Conservation (phyloP, 495 filamentous ascomycete genomes). For the Articulospora tetracladia region DNA sequence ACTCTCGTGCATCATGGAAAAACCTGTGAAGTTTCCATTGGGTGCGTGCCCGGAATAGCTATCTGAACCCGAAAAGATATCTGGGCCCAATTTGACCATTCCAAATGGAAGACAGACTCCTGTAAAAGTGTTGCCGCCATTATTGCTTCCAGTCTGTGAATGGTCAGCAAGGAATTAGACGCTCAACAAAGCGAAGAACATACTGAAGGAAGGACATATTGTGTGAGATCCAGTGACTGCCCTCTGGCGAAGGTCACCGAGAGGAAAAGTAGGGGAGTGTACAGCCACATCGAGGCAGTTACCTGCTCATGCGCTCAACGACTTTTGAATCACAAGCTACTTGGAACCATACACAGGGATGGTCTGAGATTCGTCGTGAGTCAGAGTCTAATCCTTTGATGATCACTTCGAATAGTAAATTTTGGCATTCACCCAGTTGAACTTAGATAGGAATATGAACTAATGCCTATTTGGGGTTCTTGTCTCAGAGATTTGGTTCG, state of each 20-base stretch:
- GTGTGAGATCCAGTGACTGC: slow-evolving; percentile 21
- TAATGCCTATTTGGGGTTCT: too few species aligned
- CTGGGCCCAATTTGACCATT: slow-evolving; percentile 69
- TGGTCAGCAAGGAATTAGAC: neutral
- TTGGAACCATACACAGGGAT: too few species aligned
- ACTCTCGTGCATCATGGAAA: slow-evolving; percentile 71
- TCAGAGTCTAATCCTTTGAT: too few species aligned
- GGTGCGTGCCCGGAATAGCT: slow-evolving; percentile 63
- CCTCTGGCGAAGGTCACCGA: neutral
- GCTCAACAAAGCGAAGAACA: slow-evolving; percentile 14
- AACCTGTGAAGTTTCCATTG: slow-evolving; percentile 58
- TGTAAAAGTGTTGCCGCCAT: slow-evolving; percentile 67
- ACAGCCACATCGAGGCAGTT: slow-evolving; percentile 1
- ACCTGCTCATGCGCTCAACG: neutral
- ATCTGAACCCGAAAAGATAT: slow-evolving; percentile 53
- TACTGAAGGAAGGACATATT: slow-evolving; percentile 24
- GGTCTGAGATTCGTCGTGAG: too few species aligned
- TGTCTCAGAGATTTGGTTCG: too few species aligned
- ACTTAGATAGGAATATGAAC: too few species aligned
- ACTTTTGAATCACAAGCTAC: too few species aligned
- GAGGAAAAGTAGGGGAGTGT: neutral
- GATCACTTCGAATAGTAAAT: too few species aligned
- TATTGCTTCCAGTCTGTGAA: slow-evolving; percentile 32
- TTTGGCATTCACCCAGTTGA: too few species aligned
- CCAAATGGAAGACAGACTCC: slow-evolving; percentile 62